phyloP scores from a whole-genome alignment of 2,329 filamentous ascomycete species.

The Alternaria infectoria region DNA sequence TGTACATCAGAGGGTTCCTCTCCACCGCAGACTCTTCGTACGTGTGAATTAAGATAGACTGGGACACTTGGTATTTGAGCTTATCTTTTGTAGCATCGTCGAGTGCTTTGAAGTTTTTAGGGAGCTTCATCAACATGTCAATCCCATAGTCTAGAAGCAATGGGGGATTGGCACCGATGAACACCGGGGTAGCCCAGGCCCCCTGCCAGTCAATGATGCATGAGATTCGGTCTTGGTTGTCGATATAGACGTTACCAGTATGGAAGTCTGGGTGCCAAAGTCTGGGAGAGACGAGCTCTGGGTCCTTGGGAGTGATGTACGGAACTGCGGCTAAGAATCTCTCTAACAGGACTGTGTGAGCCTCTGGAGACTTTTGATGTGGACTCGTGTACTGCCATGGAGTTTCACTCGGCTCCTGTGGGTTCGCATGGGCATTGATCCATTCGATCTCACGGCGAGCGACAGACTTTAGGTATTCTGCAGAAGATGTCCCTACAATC shows the following conservation, averaged over 20 bases:
- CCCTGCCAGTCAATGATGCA: conserved; percentile 42
- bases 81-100: conserved; percentile 27
- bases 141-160: conserved; percentile 32
- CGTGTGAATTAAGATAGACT: conserved; percentile 30
- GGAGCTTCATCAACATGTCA: conserved; percentile 36
- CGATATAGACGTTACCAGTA: conserved; percentile 36
- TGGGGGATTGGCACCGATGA: conserved; percentile 33
- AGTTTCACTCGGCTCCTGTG: conserved; percentile 31
- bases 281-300: conserved; percentile 28
- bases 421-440: conserved; percentile 31
- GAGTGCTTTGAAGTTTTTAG: conserved; percentile 32
- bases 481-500: conserved; percentile 28
- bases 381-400: conserved; percentile 44
- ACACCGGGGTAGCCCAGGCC: conserved; percentile 26
- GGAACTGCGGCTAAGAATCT: conserved; percentile 31
- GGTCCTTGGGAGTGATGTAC: conserved; percentile 31
- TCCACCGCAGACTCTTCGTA: conserved; percentile 30
- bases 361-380: conserved; percentile 29
- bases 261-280: conserved; percentile 41
- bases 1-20: conserved; percentile 34
- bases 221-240: conserved; percentile 29
- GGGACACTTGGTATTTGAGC: conserved; percentile 32
- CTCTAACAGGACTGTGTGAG: conserved; percentile 24
- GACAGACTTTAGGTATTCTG: conserved; percentile 35
- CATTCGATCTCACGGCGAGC: conserved; percentile 44